Base-by-base conservation (phyloP, 192 early-diverging fungal genomes). In the Ambispora gerdemannii region DNA sequence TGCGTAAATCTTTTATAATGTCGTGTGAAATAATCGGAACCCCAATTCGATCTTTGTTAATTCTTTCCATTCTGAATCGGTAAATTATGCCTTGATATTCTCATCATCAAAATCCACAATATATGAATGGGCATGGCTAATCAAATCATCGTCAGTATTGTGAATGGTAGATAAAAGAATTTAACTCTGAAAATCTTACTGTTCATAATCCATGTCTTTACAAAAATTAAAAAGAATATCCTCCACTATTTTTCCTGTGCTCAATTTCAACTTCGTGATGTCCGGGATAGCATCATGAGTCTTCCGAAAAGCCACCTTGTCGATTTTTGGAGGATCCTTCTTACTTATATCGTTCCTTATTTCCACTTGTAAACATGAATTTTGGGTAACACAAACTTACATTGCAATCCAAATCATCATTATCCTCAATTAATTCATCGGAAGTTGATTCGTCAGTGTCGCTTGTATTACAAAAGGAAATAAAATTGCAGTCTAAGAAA, bases 61-160 rank as follows among this genome's bases (percentile, higher is more conserved):
- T 34, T 68, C 51, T 2, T 68, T 55, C 66, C 33, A 68, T 31
- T 67, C 65, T 32, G 0, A 17, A 25, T 67, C 65, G 47, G 49
- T 67, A 68, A 55, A 68, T 17, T 34, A 35, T n/a, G 3, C 27
- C 53, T 34, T 68, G 50, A 68, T 20, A 28, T 55, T 50, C 33
- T 51, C 28, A 34, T 68, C 47, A 67, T 67, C 50, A 67, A 34
- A 67, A 28, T 53, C 50, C 4, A 67, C 50, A 53, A 67, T 67
- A 33, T 36, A 67, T 7, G 66, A 67, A 53, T 67, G 66, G n/a
- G 66, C 32, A 55, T 67, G 66, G 10, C 66, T 67, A 53, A 67
- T 15, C 6, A 6, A 43, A 10, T 52, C 50, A 67, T 51, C 34
- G 32, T 56, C 11, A 68, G 51, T 56, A 67, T 68, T 34, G 22